Evolutionary conservation across 2,329 filamentous ascomycete species (phyloP), one percentile per base, ranked within the genome.

Genomic region (Diaporthe caulivora): DNA sequence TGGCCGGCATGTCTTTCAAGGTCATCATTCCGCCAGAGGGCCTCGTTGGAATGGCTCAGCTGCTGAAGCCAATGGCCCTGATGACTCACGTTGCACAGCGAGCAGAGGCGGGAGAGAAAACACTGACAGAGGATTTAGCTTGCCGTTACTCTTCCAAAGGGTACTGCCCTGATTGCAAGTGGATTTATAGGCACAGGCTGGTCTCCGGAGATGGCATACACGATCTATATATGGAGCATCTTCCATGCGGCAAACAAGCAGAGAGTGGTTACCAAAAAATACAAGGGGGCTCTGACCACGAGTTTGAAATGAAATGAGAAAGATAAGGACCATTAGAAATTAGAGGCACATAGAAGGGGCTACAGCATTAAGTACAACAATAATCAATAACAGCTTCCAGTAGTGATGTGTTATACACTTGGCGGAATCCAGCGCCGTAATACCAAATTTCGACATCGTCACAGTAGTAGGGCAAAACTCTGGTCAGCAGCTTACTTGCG

Each of bases 11-110:
- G 55, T 58, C 70, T 26, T 71, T 29, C 37, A 72, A 60, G 26
- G 40, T 74, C 37, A 71, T 74, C 29, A 68, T 74, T 9, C 72
- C 72, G 21, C 37, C 42, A 1, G 58, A 67, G 29, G 62, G 70
- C 5, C 72, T 58, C 13, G 51, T 74, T 29, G 60, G 51, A 18
- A 71, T 67, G 42, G 72, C 72, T 9, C 69, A 72, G 60, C 60
- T 74, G 8, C 58, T 74, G 17, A 72, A 51, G 18, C 24, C 72
- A 5, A 80, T 94, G 92, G 92, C 88, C 91, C 78, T 83, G 88
- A 75, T 93, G 91, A 65, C 60, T 1, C 26, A 37, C 18, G 44
- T 31, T 5, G 29, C 15, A 6, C 21, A 13, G 21, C 21, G n/a
- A 3, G 60, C 44, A 13, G 44, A 37, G 6, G 29, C 2, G 15